Percentiles rank a stretch among this genome's conserved stretches.
These are phyloP conservation scores for Fistulinella cinereoalba DNA, from an alignment of 1,284 basidiomycete species.

Conservation along the genomic window DNA sequence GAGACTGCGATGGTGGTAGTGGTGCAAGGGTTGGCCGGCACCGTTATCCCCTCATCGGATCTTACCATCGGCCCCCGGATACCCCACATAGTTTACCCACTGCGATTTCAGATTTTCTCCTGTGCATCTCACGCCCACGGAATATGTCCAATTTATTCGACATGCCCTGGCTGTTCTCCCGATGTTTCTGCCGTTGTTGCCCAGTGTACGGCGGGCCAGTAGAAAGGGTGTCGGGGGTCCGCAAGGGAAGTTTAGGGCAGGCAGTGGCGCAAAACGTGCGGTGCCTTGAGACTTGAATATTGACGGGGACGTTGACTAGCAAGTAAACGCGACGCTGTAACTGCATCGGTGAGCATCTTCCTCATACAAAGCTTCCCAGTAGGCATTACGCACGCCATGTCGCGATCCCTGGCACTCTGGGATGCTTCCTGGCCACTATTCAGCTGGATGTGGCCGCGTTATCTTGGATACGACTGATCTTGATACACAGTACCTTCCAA, in stretches of 20 bases:
- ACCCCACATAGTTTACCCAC: not conserved
- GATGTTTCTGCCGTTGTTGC: not conserved
- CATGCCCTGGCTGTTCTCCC: not conserved
- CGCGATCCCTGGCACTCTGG: conserved; percentile 1
- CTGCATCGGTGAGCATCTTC: conserved; percentile 39
- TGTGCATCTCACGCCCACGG: not conserved
- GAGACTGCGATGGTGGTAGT: conserved; percentile 15
- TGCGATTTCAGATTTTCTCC: not conserved
- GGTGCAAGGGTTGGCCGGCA: conserved; percentile 10
- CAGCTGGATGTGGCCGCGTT: conserved; percentile 27
- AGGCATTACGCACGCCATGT: not conserved
- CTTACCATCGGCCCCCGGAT: conserved; percentile 16
- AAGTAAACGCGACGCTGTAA: conserved; percentile 18
- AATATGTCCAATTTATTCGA: not conserved
- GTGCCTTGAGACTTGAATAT: not conserved
- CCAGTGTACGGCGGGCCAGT: not conserved
- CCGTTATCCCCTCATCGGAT: conserved; percentile 4
- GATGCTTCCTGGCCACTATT: conserved; percentile 1
- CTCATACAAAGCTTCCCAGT: not conserved
- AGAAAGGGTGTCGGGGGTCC: conserved; percentile 22
- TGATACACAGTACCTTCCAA: conserved; percentile 23
- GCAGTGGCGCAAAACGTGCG: not conserved
- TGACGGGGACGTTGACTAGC: conserved; percentile 9
- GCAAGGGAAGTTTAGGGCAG: conserved; percentile 26
- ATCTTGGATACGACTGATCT: conserved; percentile 25